These are phyloP conservation scores for Lecanicillium sp. DNA, from an alignment of 2,329 filamentous ascomycete genomes.

Conservation along the genomic window DNA sequence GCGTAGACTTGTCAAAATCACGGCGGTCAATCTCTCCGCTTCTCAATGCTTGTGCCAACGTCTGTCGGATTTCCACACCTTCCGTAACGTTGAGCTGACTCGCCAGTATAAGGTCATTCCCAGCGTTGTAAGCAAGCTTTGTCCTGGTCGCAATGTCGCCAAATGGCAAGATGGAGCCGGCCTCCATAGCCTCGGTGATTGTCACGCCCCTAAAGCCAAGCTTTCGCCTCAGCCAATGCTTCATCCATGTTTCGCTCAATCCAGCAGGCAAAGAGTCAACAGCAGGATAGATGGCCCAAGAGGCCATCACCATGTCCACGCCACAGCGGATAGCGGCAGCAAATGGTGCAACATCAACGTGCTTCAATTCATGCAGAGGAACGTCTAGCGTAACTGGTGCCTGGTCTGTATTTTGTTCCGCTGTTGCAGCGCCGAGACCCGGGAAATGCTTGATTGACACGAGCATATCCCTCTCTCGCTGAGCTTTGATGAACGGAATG, in stretches of 20 bases:
- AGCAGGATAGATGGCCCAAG: constrained; percentile 6
- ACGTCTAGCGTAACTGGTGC: constrained; percentile 9
- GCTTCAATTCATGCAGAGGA: constrained; percentile 4
- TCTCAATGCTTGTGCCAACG: constrained; percentile 1
- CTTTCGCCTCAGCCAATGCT: constrained; percentile 4
- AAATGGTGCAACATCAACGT: constrained; percentile 6
- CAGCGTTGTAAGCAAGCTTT: constrained; percentile 6
- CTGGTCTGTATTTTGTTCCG: constrained; percentile 9
- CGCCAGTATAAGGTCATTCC: constrained; percentile 9
- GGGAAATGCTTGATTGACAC: constrained; percentile 10
- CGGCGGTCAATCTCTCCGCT: constrained; percentile 3
- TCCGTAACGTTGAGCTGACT: constrained; percentile 9
- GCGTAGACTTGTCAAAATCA: constrained; percentile 8
- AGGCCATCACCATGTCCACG: constrained; percentile 9
- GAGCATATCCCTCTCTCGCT: constrained; percentile 6
- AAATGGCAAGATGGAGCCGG: constrained; percentile 6
- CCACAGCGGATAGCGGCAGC: constrained; percentile 9
- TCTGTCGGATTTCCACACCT: constrained; percentile 7
- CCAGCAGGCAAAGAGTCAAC: constrained; percentile 3
- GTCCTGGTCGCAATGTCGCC: constrained; percentile 4
- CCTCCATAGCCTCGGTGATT: constrained; percentile 10
- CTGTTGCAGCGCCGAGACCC: constrained; percentile 8
- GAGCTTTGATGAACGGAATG: constrained; percentile 10
- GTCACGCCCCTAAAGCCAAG: constrained; percentile 6
- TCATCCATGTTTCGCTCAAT: constrained; percentile 10